Percentiles rank a stretch among this genome's conserved stretches.
Conservation (phyloP, 1,284 basidiomycete genomes). For the Ustilago bromivora region DNA sequence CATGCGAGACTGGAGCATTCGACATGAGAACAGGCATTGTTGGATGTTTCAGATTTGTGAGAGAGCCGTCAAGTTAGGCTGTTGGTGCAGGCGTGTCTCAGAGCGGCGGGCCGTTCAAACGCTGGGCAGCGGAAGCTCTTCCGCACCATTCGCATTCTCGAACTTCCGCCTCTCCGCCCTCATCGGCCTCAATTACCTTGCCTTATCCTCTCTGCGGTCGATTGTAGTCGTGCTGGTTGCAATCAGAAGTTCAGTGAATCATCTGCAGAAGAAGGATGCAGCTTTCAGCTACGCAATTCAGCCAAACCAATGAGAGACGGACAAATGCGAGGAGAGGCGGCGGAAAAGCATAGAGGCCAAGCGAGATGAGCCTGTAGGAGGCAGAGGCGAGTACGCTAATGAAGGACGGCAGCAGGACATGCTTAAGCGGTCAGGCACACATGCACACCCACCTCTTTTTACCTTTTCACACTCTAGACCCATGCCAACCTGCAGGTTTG, state of each 20-base stretch:
- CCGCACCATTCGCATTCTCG: constrained; percentile 3
- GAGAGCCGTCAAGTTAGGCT: background rate
- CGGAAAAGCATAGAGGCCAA: background rate
- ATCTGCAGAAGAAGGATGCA: background rate
- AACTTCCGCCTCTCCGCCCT: background rate
- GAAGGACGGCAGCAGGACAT: background rate
- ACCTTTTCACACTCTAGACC: background rate
- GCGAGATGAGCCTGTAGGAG: background rate
- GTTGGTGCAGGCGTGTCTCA: background rate
- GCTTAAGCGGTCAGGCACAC: background rate
- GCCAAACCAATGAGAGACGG: background rate
- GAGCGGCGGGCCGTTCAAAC: background rate
- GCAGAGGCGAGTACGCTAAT: background rate
- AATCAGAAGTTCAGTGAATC: background rate
- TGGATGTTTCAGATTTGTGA: constrained; percentile 10
- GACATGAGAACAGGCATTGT: background rate
- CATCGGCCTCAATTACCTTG: background rate
- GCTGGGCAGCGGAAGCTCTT: constrained; percentile 9
- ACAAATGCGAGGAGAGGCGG: background rate
- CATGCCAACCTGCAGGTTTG: background rate
- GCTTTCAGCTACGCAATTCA: background rate
- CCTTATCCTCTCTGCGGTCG: background rate
- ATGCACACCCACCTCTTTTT: background rate
- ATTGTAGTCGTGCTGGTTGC: background rate
- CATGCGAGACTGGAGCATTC: constrained; percentile 1